A percentile compares a stretch with the other conserved stretches of the same genome.
These are phyloP conservation scores for Thelonectria blattea DNA, from an alignment of 2,329 filamentous ascomycete genomes.

Conservation along the genomic window DNA sequence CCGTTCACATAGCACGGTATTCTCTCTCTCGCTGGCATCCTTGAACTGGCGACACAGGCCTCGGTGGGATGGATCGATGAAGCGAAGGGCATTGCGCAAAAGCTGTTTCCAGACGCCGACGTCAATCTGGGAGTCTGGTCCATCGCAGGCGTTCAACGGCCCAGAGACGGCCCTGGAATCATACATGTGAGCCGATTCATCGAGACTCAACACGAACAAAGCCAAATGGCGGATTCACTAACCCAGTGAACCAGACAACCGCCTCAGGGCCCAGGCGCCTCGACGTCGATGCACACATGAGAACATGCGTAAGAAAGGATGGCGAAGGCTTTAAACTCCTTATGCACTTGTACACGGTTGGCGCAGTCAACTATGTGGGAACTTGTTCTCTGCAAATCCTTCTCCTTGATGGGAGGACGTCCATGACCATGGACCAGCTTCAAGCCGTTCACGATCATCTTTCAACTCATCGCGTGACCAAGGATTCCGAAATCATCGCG, in stretches of 20 bases:
- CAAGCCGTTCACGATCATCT: no score
- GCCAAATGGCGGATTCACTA: not conserved
- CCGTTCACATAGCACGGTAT: conserved; percentile 1
- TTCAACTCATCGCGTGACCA: no score
- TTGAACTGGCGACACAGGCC: conserved; percentile 5
- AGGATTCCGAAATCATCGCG: no score
- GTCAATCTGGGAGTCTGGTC: not conserved
- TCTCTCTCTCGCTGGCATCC: conserved; percentile 3
- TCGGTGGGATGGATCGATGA: conserved; percentile 5
- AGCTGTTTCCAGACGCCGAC: not conserved
- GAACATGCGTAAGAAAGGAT: not conserved
- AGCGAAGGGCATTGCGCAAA: not conserved
- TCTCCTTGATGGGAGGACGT: no score
- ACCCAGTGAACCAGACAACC: conserved; percentile 29
- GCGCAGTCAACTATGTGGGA: conserved; percentile 18
- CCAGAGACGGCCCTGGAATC: conserved; percentile 16
- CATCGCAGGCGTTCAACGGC: not conserved
- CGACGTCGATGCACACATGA: conserved; percentile 32
- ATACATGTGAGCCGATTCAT: conserved; percentile 25
- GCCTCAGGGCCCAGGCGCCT: conserved; percentile 31
- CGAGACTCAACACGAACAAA: not conserved
- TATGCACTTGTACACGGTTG: conserved; percentile 33
- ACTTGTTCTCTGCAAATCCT: not conserved
- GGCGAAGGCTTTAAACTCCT: conserved; percentile 7
- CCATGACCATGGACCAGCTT: no score